phyloP scores from a whole-genome alignment of 305 asterid species.

The Rubia peregrina region DNA sequence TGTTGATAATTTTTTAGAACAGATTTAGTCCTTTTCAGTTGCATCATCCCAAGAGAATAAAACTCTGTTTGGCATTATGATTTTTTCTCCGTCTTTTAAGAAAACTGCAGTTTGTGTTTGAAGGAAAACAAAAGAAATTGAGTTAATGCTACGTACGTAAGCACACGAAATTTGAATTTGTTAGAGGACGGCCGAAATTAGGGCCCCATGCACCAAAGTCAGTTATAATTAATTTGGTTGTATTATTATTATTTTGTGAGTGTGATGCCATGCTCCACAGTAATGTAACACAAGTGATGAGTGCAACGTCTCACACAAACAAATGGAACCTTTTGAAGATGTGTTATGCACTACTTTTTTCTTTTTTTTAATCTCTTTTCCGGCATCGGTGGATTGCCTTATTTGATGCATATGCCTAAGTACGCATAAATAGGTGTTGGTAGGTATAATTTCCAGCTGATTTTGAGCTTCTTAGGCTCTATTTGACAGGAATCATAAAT shows the following conservation, averaged over 20 bases:
- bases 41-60: slow-evolving; percentile 6
- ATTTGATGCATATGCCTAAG: background rate
- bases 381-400: slow-evolving; percentile 7
- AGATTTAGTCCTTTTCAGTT: slow-evolving; percentile 1
- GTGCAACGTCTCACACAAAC: slow-evolving; percentile 11
- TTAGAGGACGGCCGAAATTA: slow-evolving; percentile 4
- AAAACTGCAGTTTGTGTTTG: background rate
- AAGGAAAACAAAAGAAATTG: background rate
- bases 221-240: background rate
- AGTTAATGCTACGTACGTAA: background rate
- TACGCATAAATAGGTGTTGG: background rate
- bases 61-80: background rate
- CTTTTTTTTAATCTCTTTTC: background rate
- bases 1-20: background rate
- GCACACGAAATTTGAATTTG: background rate
- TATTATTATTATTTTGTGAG: background rate
- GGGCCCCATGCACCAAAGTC: slow-evolving; percentile 1
- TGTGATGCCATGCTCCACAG: slow-evolving; percentile 12
- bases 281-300: background rate
- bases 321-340: slow-evolving; percentile 6
- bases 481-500: too few species aligned
- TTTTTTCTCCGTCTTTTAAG: background rate
- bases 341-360: background rate
- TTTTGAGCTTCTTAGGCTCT: too few species aligned
- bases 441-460: background rate